Base-by-base conservation (phyloP, 257 asterid genomes). In the Scutellaria baicalensis region DNA sequence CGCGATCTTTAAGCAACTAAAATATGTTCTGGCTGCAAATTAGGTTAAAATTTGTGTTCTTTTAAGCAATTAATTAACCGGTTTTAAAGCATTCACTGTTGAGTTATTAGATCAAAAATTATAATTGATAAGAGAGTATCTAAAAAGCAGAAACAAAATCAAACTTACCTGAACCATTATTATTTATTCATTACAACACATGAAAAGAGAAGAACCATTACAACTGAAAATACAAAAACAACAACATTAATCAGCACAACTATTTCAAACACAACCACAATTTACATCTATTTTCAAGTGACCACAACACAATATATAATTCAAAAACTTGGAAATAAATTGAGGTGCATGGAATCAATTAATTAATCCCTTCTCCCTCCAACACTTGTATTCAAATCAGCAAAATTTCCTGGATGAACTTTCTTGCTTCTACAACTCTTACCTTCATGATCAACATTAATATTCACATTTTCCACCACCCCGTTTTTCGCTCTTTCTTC, bases 361-460 rank as follows among this genome's bases (percentile, higher is more conserved):
- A 1, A 21, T 36, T 4, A 77, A 43, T 47, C 75, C 67, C 64
- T 79, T 47, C 12, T 67, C 59, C 59, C 74, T 49, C 68, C 78
- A 47, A 38, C 3, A 8, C 58, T 6, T 8, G 73, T 44, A 69
- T 18, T 66, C 16, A 70, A 8, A 33, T 60, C 56, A 59, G 78
- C 61, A 18, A 66, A 68, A 1, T 50, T 68, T n/a, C 76, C 52
- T 3, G 85, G 89, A 64, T 81, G 68, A 74, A 84, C 66, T 77
- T 79, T 81, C 21, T 74, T 81, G 66, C 59, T 65, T 47, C 63
- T 72, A 7, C 45, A 40, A 17, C 43, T 48, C 63, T 75, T 80
- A 58, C 60, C 42, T 13, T 76, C 72, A n/a, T n/a, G n/a, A n/a
- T 18, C 68, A 27, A 21, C 62, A n/a, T n/a, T n/a, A 13, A 12